A percentile compares a stretch with the other conserved stretches of the same genome.
These are phyloP conservation scores for Plasmodium knowlesi DNA, from an alignment of 169 alveolate species.

Conservation along the genomic window DNA sequence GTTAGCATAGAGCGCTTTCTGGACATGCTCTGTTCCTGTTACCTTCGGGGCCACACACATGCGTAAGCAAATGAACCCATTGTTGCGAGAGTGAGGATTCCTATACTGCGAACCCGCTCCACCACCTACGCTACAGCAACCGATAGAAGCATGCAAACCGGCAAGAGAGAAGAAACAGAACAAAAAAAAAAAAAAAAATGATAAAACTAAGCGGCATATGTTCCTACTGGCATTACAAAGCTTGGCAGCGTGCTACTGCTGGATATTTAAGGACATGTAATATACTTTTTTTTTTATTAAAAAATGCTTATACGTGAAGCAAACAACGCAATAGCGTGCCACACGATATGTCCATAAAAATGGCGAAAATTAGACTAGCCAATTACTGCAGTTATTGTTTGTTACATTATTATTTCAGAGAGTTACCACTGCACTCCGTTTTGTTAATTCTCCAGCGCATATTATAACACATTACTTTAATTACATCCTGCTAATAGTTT, in stretches of 20 bases:
- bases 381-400: background rate
- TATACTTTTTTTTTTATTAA: background rate
- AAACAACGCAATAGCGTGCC: background rate
- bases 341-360: background rate
- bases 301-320: background rate
- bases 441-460: background rate
- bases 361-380: background rate
- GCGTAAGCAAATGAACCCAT: background rate
- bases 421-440: background rate
- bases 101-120: background rate
- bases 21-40: background rate
- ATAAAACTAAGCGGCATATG: constrained; percentile 72
- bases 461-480: background rate
- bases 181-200: constrained; percentile 15
- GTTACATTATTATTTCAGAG: background rate
- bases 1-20: background rate
- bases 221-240: constrained; percentile 90
- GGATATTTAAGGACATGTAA: constrained; percentile 91
- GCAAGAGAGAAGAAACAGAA: background rate
- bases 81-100: background rate
- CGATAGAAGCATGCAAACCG: background rate
- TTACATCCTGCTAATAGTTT: background rate
- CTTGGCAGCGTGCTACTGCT: constrained; percentile 92
- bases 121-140: background rate
- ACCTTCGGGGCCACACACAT: background rate